Evolutionary conservation across 1,284 basidiomycete genomes (phyloP).

Genomic region (Tylopilus sp.): DNA sequence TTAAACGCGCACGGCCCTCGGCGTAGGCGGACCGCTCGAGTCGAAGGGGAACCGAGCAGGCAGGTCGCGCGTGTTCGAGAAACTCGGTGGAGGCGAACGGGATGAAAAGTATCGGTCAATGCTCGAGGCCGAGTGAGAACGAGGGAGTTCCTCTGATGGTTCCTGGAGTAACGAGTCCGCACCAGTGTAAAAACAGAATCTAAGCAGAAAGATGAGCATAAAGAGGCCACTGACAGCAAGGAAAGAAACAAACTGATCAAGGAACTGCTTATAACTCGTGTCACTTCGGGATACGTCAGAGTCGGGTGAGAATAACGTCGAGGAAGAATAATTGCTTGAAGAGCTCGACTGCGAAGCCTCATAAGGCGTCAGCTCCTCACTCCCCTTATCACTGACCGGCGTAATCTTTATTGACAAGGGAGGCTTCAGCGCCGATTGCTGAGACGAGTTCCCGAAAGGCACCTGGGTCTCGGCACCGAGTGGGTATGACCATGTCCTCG

Average conservation of each 20-base stretch:
- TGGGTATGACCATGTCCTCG: conserved; percentile 40
- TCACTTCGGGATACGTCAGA: conserved; percentile 24
- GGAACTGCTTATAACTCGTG: conserved; percentile 55
- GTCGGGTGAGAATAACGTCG: conserved; percentile 36
- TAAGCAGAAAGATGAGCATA: conserved; percentile 27
- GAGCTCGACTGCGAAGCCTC: conserved; percentile 43
- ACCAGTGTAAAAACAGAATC: conserved; percentile 78
- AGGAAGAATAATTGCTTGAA: conserved; percentile 39
- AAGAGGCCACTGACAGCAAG: neutral
- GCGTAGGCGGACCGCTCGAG: neutral
- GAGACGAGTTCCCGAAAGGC: conserved; percentile 1
- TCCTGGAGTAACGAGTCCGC: conserved; percentile 32
- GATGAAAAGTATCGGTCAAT: conserved; percentile 47
- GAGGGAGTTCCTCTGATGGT: conserved; percentile 38
- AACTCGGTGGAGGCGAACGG: conserved; percentile 21
- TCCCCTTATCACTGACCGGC: conserved; percentile 20
- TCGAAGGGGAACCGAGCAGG: conserved; percentile 10
- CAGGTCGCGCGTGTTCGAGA: conserved; percentile 11
- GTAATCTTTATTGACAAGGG: conserved; percentile 19
- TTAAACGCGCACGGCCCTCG: conserved; percentile 6
- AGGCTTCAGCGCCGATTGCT: conserved; percentile 8
- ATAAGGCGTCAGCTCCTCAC: conserved; percentile 56
- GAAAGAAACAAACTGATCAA: conserved; percentile 52
- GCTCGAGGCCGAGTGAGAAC: conserved; percentile 54
- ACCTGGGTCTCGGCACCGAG: conserved; percentile 22